Base-by-base conservation (phyloP, 1,139 yeast genomes). In the Dujonia santamariae region DNA sequence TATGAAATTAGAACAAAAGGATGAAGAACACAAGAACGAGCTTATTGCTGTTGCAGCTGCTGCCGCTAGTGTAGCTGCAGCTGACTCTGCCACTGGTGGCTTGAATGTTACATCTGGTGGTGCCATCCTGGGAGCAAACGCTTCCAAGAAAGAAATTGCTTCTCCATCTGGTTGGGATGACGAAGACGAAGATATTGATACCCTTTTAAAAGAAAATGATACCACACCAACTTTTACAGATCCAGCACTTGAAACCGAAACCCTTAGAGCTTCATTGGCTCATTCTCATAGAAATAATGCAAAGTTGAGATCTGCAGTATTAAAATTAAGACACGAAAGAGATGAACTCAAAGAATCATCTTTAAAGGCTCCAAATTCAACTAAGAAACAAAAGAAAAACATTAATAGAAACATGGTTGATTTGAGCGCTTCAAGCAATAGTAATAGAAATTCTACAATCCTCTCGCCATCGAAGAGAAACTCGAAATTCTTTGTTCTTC, bases 221-320 rank as follows among this genome's bases (percentile, higher is more conserved):
- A 61, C 63, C 15, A 68, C 68, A 4, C 57, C 63, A 2, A 75
- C 77, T 2, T 58, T 22, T 13, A 25, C 33, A 19, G 31, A 33
- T 32, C 12, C 29, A 11, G 26, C 26, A 12, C 60, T 83, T 31
- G 90, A 85, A 51, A 62, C 75, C 5, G 90, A 85, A 48, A 80
- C 90, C 0, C 62, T 84, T 45, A 69, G 74, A 44, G 74, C 85
- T 0, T 80, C 85, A 11, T 64, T 86, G 45, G 68, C 68, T 19
- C 85, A 76, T 54, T 84, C 92, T 4, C 80, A 81, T 47, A 68
- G 73, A 41, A 72, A 78, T 0, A 77, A 80, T 37, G 60, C 75
- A 9, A 76, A 72, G 46, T 63, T 80, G 41, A 70, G 81, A 52
- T 56, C 70, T 11, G 69, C 68, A 4, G 55, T 77, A 12, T 50